Conservation (phyloP, 75 land plant genomes). For the Chamaecyparis obtusa region DNA sequence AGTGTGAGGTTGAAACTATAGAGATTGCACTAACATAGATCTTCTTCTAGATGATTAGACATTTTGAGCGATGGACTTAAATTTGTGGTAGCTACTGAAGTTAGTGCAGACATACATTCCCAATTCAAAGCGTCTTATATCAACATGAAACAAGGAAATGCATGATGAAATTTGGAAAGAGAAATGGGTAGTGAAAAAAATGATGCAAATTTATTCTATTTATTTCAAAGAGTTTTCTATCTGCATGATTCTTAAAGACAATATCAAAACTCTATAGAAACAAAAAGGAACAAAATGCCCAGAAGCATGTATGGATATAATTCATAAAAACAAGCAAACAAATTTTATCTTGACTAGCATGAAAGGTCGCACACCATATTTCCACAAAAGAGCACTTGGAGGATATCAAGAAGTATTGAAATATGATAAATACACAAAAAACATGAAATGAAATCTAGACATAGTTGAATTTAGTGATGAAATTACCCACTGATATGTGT, state of each 20-base stretch:
- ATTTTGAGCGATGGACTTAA: conserved; percentile 73
- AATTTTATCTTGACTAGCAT: background rate
- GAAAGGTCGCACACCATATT: background rate
- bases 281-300: too few species aligned
- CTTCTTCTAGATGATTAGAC: conserved; percentile 67
- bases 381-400: background rate
- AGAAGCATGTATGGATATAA: background rate
- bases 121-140: conserved; percentile 38
- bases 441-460: background rate
- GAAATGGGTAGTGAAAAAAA: conserved; percentile 16
- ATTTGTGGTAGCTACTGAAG: conserved; percentile 81
- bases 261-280: conserved; percentile 5
- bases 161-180: background rate
- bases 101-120: conserved; percentile 62
- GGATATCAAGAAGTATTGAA: background rate
- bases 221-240: conserved; percentile 41
- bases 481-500: too few species aligned
- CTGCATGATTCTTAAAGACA: conserved; percentile 54
- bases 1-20: too few species aligned
- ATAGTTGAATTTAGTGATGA: too few species aligned
- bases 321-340: background rate
- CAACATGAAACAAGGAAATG: conserved; percentile 16
- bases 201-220: conserved; percentile 40
- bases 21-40: too few species aligned
- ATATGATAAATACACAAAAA: background rate